These are phyloP conservation scores for Blastobotrys americana DNA, from an alignment of 805 yeast species.

Conservation along the genomic window DNA sequence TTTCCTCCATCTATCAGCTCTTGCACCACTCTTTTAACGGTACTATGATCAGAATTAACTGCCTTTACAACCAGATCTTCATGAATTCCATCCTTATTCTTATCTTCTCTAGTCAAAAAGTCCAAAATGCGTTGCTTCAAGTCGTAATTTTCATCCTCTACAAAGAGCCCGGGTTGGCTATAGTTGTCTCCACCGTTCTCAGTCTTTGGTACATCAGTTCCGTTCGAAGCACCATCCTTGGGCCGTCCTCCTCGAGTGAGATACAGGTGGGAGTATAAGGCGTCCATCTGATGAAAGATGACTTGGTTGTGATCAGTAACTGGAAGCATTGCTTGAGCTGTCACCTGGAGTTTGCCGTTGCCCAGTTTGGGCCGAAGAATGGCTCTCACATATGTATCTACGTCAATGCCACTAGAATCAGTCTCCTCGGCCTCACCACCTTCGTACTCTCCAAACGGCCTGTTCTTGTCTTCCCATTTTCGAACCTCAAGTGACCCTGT, in stretches of 20 bases:
- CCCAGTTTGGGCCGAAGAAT: constrained; percentile 42
- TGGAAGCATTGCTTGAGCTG: constrained; percentile 41
- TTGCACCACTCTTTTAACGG: too few relatives aligned
- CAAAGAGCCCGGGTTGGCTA: too few relatives aligned
- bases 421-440: constrained; percentile 23
- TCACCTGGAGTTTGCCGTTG: constrained; percentile 44
- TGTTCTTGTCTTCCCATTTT: constrained; percentile 38
- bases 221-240: constrained; percentile 1
- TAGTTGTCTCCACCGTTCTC: too few relatives aligned
- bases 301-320: constrained; percentile 53
- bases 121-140: too few relatives aligned
- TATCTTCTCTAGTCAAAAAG: too few relatives aligned
- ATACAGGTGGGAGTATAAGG: constrained; percentile 30
- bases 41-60: too few relatives aligned
- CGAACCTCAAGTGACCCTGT: constrained; percentile 53
- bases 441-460: too few relatives aligned
- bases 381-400: constrained; percentile 43
- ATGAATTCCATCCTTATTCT: too few relatives aligned
- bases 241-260: constrained; percentile 3
- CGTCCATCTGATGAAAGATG: constrained; percentile 53
- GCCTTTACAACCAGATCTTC: too few relatives aligned
- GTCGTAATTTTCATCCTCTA: too few relatives aligned
- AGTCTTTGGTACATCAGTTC: not conserved
- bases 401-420: constrained; percentile 31
- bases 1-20: too few relatives aligned